A percentile compares a stretch with the other conserved stretches of the same genome.
Evolutionary conservation across 768 basidiomycete species (phyloP).

Genomic region (Rhodotorula diobovata): DNA sequence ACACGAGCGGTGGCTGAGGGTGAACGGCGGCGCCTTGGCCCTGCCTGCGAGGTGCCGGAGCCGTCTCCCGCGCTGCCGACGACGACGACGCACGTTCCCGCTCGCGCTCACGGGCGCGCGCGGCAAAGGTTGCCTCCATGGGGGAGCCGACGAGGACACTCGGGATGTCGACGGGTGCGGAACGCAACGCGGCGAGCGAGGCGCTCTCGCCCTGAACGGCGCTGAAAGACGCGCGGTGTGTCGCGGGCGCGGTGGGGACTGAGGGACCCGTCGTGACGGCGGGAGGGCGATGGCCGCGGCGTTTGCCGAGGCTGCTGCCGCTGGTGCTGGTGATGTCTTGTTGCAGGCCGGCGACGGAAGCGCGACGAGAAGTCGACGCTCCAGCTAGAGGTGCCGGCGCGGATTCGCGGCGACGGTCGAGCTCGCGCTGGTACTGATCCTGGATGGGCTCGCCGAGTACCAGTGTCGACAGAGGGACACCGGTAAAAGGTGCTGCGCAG

Average conservation of each 20-base stretch:
- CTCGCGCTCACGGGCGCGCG: neutral
- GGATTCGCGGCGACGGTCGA: neutral
- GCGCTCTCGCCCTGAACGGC: no score
- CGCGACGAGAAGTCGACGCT: neutral
- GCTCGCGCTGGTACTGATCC: conserved; percentile 16
- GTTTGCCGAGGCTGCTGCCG: conserved; percentile 1
- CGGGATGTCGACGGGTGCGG: conserved; percentile 10
- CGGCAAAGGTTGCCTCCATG: conserved; percentile 17
- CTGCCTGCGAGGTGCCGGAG: neutral
- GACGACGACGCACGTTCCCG: neutral
- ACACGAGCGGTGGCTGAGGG: conserved; percentile 13
- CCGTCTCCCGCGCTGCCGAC: neutral
- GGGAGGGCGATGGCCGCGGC: conserved; percentile 26
- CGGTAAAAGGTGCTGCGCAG: neutral
- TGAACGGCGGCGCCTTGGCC: neutral
- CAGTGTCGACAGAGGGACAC: neutral
- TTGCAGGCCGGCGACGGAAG: no score
- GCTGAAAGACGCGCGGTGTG: neutral
- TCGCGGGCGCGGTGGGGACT: neutral
- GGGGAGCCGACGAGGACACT: conserved; percentile 25
- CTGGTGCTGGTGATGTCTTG: no score
- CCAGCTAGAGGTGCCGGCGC: neutral
- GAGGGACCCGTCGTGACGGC: neutral
- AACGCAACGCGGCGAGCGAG: neutral
- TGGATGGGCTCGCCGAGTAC: neutral